These are phyloP conservation scores for Alternaria burnsii DNA, from an alignment of 2,329 filamentous ascomycete genomes.

Conservation along the genomic window DNA sequence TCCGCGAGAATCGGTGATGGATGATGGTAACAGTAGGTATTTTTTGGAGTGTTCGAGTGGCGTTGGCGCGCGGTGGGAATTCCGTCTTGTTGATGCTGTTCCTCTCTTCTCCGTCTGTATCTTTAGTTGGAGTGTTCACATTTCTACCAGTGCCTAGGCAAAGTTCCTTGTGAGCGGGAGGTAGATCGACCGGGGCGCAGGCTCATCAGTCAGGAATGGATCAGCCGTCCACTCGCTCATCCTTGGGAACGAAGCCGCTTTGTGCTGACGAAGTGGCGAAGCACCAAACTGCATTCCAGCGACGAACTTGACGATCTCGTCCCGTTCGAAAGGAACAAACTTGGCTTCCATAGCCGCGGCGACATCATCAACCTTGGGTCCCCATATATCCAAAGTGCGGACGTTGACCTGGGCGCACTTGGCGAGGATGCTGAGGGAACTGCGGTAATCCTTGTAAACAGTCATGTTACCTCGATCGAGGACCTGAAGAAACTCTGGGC, in stretches of 20 bases:
- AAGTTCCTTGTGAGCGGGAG: slow-evolving; percentile 4
- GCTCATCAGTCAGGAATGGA: slow-evolving; percentile 4
- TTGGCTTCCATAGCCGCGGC: not conserved
- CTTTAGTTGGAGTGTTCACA: not conserved
- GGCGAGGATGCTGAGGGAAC: not conserved
- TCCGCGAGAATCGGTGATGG: not conserved
- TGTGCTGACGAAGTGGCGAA: not conserved
- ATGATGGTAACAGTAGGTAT: not conserved
- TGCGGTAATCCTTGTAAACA: not conserved
- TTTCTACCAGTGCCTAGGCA: not conserved
- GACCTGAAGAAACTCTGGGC: not conserved
- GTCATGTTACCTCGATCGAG: not conserved
- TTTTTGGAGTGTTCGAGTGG: not conserved
- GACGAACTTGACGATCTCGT: not conserved
- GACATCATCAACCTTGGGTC: slow-evolving; percentile 7
- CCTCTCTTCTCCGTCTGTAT: not conserved
- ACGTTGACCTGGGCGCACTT: not conserved
- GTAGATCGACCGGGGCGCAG: not conserved
- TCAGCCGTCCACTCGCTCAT: not conserved
- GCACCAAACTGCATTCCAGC: not conserved
- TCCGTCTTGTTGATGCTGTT: not conserved
- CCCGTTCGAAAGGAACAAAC: not conserved
- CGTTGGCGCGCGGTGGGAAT: not conserved
- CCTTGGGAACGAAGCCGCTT: not conserved
- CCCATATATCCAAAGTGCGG: not conserved